Evolutionary conservation across 495 filamentous ascomycete species (phyloP).

Genomic region (Alectoria sarmentosa): DNA sequence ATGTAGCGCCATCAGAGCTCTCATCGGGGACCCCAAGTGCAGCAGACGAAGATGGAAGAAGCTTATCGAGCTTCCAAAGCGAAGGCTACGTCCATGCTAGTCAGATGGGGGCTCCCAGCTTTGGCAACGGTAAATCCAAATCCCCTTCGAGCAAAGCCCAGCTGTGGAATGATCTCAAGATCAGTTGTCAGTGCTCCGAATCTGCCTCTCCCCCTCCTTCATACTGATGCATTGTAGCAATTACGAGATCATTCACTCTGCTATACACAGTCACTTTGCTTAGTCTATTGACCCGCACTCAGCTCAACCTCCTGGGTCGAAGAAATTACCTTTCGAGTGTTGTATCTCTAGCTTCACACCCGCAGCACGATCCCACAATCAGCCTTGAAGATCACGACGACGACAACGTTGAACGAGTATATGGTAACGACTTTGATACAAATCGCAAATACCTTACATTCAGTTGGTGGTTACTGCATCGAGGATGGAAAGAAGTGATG

Average conservation of each 20-base stretch:
- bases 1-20: conserved; percentile 51
- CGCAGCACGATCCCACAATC: conserved; percentile 56
- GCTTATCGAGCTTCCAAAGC: conserved; percentile 66
- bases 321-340: conserved; percentile 93
- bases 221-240: conserved; percentile 46
- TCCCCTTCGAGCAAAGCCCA: conserved; percentile 78
- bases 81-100: conserved; percentile 75
- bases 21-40: conserved; percentile 69
- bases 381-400: conserved; percentile 85
- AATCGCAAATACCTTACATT: conserved; percentile 92
- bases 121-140: conserved; percentile 36
- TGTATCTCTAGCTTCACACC: conserved; percentile 70
- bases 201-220: conserved; percentile 5
- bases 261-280: conserved; percentile 87
- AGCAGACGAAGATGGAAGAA: conserved; percentile 76
- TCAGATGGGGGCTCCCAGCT: conserved; percentile 52
- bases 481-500: conserved; percentile 78
- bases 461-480: conserved; percentile 95
- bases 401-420: conserved; percentile 65
- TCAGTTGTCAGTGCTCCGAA: conserved; percentile 59
- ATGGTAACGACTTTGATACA: conserved; percentile 88
- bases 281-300: conserved; percentile 86
- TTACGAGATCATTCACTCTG: conserved; percentile 83
- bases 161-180: conserved; percentile 97
- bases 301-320: conserved; percentile 93